Percentiles rank a stretch among this genome's conserved stretches.
These are phyloP conservation scores for Coccomyxa sp. DNA, from an alignment of 139 green algal species.

Conservation along the genomic window DNA sequence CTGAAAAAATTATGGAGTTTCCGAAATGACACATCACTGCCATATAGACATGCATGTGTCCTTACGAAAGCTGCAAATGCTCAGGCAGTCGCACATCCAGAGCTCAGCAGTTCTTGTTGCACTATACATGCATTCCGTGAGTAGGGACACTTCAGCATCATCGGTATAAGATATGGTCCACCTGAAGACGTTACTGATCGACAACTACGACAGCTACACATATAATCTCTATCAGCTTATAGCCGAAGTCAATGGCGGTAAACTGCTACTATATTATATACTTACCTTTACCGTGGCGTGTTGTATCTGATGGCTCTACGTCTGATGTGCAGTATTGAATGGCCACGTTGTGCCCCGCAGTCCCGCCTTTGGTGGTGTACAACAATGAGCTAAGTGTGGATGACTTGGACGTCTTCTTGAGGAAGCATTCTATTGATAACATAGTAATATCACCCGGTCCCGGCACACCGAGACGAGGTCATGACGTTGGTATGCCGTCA, in stretches of 20 bases:
- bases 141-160: too few species aligned
- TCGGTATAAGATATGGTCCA: background rate
- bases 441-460: slow-evolving; percentile 97
- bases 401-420: slow-evolving; percentile 45
- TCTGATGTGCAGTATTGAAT: background rate
- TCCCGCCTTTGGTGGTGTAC: slow-evolving; percentile 63
- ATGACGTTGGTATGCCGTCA: slow-evolving; percentile 66
- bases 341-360: slow-evolving; percentile 20
- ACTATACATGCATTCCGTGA: too few species aligned
- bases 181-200: slow-evolving; percentile 75
- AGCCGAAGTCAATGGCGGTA: slow-evolving; percentile 81
- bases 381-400: slow-evolving; percentile 75
- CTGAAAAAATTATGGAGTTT: too few species aligned
- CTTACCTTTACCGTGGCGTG: too few species aligned
- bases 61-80: too few species aligned
- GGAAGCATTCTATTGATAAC: slow-evolving; percentile 46
- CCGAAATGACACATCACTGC: too few species aligned
- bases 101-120: too few species aligned
- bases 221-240: slow-evolving; percentile 97
- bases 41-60: too few species aligned
- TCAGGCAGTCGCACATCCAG: too few species aligned
- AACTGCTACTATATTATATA: too few species aligned
- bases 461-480: slow-evolving; percentile 62
- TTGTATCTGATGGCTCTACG: background rate
- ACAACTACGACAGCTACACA: slow-evolving; percentile 99